Evolutionary conservation across 2,329 filamentous ascomycete genomes (phyloP), one percentile per base, ranked within the genome.

Genomic region (Reticulascus tulasneorum): DNA sequence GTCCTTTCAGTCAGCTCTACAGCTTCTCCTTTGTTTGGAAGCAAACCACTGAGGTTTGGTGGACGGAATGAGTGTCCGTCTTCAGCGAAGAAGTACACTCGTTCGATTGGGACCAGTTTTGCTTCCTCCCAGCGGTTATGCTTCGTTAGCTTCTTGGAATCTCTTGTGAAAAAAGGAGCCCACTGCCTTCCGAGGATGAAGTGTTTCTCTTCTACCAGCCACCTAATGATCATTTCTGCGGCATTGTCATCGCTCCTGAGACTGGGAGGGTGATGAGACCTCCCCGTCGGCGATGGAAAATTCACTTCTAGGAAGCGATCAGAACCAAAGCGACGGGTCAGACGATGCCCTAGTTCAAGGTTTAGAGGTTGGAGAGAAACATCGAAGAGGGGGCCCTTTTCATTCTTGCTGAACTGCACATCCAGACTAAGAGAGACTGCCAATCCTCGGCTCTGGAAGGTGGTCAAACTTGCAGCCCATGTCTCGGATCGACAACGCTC

Each of bases 221-320:
- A 76, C 2, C 49, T 38, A 7, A 66, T 56, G 19, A 71, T 50
- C 1, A 59, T 45, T 1, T 62, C 45, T 1, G 54, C 44, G 1
- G 57, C 56, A 0, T 49, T 42, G 1, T 55, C 53, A 4, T 61
- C 49, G 2, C 64, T 48, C 12, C 53, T 58, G 3, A 63, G 38
- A 0, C 55, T 31, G 0, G 42, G 32, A 0, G 60, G 54, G 0
- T 52, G 48, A 3, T 55, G 46, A 3, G 47, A 11, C 6, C 9
- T 54, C 1, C 52, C 53, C 2, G 49, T 55, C 0, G 66, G 59
- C 0, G 63, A 62, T 0, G 77, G 76, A 6, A 80, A 59, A 5
- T 66, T 51, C 1, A 82, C 38, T 35, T 81, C 74, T 2, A 82
- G 42, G 29, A 80, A 80, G 1, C 78, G 65, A 44, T 82, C 77